These are phyloP conservation scores for Coelastrella sp. DNA, from an alignment of 139 green algal genomes.

Conservation along the genomic window DNA sequence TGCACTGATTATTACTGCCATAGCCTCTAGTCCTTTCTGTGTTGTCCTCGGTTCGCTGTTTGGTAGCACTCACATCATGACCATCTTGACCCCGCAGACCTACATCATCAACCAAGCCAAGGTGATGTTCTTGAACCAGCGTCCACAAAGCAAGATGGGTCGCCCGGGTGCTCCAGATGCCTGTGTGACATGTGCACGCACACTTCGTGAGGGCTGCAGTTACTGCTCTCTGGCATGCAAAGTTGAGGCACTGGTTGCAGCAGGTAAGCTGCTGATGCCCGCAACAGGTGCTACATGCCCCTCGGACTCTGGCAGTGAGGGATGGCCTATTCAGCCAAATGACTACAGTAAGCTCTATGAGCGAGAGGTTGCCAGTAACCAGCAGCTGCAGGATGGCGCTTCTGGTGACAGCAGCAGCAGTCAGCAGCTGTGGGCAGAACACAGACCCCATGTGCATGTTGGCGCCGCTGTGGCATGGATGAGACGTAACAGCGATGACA, in stretches of 20 bases:
- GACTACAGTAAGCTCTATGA: not conserved
- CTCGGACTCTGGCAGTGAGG: not conserved
- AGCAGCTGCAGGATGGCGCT: not conserved
- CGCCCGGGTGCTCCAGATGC: conserved; percentile 38
- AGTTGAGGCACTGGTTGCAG: not conserved
- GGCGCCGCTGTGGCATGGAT: conserved; percentile 8
- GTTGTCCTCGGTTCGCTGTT: no score
- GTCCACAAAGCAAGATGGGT: conserved; percentile 57
- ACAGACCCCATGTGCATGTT: not conserved
- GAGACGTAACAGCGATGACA: conserved; percentile 21
- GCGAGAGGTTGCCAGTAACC: not conserved
- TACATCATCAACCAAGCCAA: conserved; percentile 78
- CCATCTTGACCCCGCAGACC: conserved; percentile 55
- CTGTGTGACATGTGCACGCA: conserved; percentile 57
- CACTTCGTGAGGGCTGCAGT: conserved; percentile 57
- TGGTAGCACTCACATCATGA: no score
- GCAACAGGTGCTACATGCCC: not conserved
- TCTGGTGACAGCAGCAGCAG: conserved; percentile 31
- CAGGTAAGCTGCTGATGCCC: conserved; percentile 9
- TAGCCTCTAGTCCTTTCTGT: no score
- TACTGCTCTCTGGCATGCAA: conserved; percentile 67
- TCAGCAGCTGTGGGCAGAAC: not conserved
- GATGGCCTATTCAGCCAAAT: not conserved
- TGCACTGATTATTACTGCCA: no score
- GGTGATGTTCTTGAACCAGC: conserved; percentile 70